These are phyloP conservation scores for Raffaelea ambrosiae DNA, from an alignment of 2,329 filamentous ascomycete species.

Conservation along the genomic window DNA sequence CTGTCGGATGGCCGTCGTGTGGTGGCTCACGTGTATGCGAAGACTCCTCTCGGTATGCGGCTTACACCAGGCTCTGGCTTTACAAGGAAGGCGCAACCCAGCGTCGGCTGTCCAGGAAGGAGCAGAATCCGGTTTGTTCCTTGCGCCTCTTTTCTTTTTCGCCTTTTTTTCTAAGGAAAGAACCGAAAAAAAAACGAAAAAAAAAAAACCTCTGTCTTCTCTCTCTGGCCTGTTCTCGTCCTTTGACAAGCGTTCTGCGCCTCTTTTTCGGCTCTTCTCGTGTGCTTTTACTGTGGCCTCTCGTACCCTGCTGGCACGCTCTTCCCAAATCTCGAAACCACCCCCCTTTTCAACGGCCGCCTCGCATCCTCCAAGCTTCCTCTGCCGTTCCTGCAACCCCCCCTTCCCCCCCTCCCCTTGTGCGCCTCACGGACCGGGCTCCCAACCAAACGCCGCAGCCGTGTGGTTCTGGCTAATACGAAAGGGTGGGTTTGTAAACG, in stretches of 20 bases:
- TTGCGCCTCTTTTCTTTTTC: neutral
- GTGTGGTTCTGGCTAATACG: conserved; percentile 5
- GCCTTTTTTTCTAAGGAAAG: too few species aligned
- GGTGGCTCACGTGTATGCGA: neutral
- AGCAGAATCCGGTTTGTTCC: neutral
- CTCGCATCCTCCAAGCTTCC: neutral
- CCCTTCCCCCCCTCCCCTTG: too few species aligned
- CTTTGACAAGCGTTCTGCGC: too few species aligned
- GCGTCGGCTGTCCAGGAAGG: neutral
- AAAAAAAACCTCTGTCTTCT: too few species aligned
- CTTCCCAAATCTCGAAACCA: neutral
- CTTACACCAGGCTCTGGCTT: neutral
- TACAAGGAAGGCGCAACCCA: conserved; percentile 1
- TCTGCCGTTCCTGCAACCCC: neutral
- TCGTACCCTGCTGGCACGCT: too few species aligned
- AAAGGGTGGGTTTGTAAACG: conserved; percentile 1
- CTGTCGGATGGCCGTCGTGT: too few species aligned
- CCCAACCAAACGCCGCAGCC: conserved; percentile 4
- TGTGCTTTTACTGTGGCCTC: neutral
- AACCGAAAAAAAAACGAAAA: too few species aligned
- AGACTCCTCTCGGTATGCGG: too few species aligned
- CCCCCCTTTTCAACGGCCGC: neutral
- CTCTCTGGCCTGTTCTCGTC: too few species aligned
- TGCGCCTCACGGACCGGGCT: conserved; percentile 4
- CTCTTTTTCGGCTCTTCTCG: neutral